These are phyloP conservation scores for Panellus pusillus DNA, from an alignment of 768 basidiomycete genomes.

Conservation along the genomic window DNA sequence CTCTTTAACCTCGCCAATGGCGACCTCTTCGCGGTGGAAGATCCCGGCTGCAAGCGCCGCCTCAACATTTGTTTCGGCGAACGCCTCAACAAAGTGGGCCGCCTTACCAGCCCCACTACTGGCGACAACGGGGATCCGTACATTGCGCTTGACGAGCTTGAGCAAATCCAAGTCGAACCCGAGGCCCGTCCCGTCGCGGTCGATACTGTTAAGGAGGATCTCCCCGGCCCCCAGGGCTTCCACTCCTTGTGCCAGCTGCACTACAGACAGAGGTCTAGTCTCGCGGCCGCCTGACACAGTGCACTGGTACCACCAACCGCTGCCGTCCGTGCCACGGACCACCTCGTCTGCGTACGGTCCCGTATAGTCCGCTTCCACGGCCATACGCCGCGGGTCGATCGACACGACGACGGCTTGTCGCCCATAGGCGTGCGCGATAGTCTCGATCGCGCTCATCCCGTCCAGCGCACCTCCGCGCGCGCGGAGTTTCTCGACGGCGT, in stretches of 20 bases:
- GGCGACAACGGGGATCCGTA: slow-evolving; percentile 91
- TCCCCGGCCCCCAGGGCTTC: slow-evolving; percentile 93
- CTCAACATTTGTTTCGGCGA: slow-evolving; percentile 75
- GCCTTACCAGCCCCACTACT: slow-evolving; percentile 88
- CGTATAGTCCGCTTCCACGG: slow-evolving; percentile 61
- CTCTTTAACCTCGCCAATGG: slow-evolving; percentile 78
- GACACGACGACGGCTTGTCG: slow-evolving; percentile 98
- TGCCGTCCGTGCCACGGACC: slow-evolving; percentile 60
- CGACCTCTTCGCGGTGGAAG: slow-evolving; percentile 90
- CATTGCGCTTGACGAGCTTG: slow-evolving; percentile 67
- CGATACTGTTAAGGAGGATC: slow-evolving; percentile 93
- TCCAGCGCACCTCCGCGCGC: slow-evolving; percentile 46
- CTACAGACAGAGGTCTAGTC: slow-evolving; percentile 76
- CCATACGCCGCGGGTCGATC: slow-evolving; percentile 87
- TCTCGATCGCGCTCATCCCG: slow-evolving; percentile 88
- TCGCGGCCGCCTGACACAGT: slow-evolving; percentile 94
- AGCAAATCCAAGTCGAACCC: slow-evolving; percentile 91
- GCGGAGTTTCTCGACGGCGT: slow-evolving; percentile 84
- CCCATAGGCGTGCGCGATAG: slow-evolving; percentile 87
- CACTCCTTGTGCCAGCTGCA: slow-evolving; percentile 90
- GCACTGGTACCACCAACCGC: slow-evolving; percentile 99
- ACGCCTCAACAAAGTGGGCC: slow-evolving; percentile 88
- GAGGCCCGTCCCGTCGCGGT: slow-evolving; percentile 88
- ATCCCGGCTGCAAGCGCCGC: slow-evolving; percentile 96
- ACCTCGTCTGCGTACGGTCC: slow-evolving; percentile 71